A percentile compares a stretch with the other conserved stretches of the same genome.
phyloP scores from a whole-genome alignment of 768 basidiomycete genomes.

The Lentinula lateritia region DNA sequence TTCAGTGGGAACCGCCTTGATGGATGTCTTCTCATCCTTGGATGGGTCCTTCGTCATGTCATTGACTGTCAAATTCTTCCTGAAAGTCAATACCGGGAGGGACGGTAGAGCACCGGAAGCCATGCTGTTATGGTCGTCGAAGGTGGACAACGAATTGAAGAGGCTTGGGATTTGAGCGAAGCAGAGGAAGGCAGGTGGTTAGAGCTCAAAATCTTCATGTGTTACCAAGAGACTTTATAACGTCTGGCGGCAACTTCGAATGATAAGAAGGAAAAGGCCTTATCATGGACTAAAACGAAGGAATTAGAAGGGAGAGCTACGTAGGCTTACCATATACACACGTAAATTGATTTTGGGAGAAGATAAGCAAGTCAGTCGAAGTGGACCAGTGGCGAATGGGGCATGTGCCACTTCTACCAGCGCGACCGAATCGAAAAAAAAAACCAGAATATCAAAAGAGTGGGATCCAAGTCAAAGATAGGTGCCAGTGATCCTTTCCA shows the following conservation, averaged over 20 bases:
- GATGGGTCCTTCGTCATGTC: neutral
- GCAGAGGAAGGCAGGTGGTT: neutral
- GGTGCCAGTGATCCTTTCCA: neutral
- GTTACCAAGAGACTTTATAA: too few relatives aligned
- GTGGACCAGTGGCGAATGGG: neutral
- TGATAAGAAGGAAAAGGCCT: neutral
- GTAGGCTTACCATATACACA: neutral
- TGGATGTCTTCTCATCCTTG: constrained; percentile 8
- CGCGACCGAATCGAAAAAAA: neutral
- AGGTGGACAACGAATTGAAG: neutral
- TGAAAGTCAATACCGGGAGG: neutral
- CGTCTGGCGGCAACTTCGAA: neutral
- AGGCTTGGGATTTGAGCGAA: neutral
- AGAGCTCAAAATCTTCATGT: neutral
- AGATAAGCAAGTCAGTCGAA: neutral
- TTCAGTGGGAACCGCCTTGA: neutral
- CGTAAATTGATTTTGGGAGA: neutral
- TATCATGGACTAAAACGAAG: neutral
- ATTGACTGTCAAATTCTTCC: neutral
- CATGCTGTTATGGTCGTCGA: neutral
- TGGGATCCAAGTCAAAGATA: neutral
- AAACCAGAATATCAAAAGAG: neutral
- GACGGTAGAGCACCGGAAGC: neutral
- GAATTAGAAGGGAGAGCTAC: neutral
- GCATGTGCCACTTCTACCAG: neutral